These are phyloP conservation scores for Heterobasidion occidentale DNA, from an alignment of 1,284 basidiomycete genomes.

Conservation along the genomic window DNA sequence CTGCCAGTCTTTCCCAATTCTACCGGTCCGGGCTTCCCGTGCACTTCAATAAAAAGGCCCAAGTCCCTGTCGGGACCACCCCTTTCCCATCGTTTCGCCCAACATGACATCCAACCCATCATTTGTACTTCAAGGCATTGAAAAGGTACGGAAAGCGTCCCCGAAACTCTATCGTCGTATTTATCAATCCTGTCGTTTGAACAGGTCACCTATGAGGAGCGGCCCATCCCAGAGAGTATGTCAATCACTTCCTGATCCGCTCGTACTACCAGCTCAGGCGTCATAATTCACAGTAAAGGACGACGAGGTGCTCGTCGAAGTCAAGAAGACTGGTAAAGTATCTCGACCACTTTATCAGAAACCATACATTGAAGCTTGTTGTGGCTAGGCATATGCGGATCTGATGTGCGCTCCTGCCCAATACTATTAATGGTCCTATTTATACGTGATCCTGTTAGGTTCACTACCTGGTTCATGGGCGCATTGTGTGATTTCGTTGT, in stretches of 20 bases:
- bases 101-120: constrained; percentile 65
- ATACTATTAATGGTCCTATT: background rate
- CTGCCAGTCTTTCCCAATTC: background rate
- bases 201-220: constrained; percentile 40
- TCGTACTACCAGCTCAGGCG: constrained; percentile 3
- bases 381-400: constrained; percentile 76
- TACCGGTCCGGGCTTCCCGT: background rate
- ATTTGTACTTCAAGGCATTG: constrained; percentile 69
- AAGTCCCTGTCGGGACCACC: background rate
- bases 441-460: constrained; percentile 33
- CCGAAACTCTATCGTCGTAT: background rate
- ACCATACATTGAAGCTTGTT: background rate
- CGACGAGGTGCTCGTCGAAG: constrained; percentile 82
- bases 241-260: constrained; percentile 1
- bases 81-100: background rate
- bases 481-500: constrained; percentile 77
- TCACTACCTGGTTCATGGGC: constrained; percentile 70
- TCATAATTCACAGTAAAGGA: constrained; percentile 41
- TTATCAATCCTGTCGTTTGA: background rate
- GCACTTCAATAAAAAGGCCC: background rate
- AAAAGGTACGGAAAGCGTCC: constrained; percentile 38
- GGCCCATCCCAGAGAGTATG: constrained; percentile 71
- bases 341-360: background rate
- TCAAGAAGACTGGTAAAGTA: constrained; percentile 81
- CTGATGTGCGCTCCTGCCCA: constrained; percentile 48